These are phyloP conservation scores for Avicennia marina DNA, from an alignment of 257 asterid genomes.

Conservation along the genomic window DNA sequence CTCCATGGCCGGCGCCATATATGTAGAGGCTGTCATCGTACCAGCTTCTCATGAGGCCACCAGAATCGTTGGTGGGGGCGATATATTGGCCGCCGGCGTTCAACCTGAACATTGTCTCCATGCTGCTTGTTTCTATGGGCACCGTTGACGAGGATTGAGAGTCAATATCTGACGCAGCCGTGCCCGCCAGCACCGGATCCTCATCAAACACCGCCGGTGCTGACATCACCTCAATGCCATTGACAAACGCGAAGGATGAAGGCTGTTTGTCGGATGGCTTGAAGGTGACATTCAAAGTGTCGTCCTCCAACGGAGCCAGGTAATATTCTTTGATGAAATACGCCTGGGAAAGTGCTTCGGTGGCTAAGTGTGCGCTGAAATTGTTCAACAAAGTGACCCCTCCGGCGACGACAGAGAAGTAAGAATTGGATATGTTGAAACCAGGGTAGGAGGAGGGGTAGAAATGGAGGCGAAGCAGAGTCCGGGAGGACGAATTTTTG, in stretches of 20 bases:
- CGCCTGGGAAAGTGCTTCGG: constrained; percentile 79
- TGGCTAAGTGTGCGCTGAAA: constrained; percentile 66
- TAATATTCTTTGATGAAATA: constrained; percentile 73
- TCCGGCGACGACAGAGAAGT: constrained; percentile 49
- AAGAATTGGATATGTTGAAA: constrained; percentile 57
- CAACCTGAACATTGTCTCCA: constrained; percentile 65
- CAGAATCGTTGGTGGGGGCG: constrained; percentile 55
- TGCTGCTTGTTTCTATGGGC: constrained; percentile 29
- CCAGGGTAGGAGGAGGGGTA: constrained; percentile 72
- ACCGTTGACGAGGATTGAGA: constrained; percentile 22
- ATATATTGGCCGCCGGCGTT: constrained; percentile 77
- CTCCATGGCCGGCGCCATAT: constrained; percentile 43
- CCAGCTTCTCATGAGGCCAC: constrained; percentile 79
- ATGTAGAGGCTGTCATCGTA: constrained; percentile 72
- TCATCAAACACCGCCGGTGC: constrained; percentile 42
- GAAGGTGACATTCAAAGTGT: constrained; percentile 50
- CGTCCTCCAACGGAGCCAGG: constrained; percentile 33
- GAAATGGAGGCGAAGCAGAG: constrained; percentile 72
- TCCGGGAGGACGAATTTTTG: constrained; percentile 33
- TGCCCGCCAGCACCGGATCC: constrained; percentile 44
- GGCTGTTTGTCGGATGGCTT: constrained; percentile 37
- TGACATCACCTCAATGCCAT: constrained; percentile 70
- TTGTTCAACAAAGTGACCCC: constrained; percentile 50
- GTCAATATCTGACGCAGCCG: constrained; percentile 19
- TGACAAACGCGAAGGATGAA: constrained; percentile 62